These are phyloP conservation scores for Testicularia cyperi DNA, from an alignment of 1,284 basidiomycete species.

Conservation along the genomic window DNA sequence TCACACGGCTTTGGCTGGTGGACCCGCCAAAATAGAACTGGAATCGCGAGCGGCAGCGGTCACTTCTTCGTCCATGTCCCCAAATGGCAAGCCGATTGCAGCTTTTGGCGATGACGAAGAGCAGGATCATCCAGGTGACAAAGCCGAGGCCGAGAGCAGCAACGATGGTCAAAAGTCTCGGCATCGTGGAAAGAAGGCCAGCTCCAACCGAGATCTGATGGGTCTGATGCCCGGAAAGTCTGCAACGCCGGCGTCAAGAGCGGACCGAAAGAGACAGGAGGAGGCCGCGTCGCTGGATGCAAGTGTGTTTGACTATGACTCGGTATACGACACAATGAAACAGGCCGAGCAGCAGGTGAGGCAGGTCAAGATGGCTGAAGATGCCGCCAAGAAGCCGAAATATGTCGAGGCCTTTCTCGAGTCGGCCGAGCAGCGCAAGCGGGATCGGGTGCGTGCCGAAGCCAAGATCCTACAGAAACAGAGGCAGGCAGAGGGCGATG, in stretches of 20 bases:
- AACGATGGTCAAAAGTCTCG: no score
- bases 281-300: constrained; percentile 77
- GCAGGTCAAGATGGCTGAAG: constrained; percentile 69
- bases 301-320: constrained; percentile 92
- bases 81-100: no score
- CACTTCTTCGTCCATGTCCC: no score
- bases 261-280: constrained; percentile 35
- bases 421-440: constrained; percentile 80
- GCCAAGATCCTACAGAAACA: constrained; percentile 96
- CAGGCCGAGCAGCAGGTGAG: constrained; percentile 70
- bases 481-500: constrained; percentile 86
- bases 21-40: no score
- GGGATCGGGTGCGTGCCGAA: constrained; percentile 89
- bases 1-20: no score
- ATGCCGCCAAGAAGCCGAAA: constrained; percentile 71
- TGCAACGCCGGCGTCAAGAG: constrained; percentile 36
- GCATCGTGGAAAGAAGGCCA: no score
- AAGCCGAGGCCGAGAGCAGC: no score
- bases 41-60: no score
- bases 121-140: background rate
- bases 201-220: no score
- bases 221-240: constrained; percentile 13
- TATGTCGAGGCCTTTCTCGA: constrained; percentile 81
- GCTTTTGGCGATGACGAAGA: constrained; percentile 18
- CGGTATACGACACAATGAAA: constrained; percentile 95